Evolutionary conservation across 169 alveolate genomes (phyloP), one percentile per base, ranked within the genome.

Genomic region (Plasmodium knowlesi): DNA sequence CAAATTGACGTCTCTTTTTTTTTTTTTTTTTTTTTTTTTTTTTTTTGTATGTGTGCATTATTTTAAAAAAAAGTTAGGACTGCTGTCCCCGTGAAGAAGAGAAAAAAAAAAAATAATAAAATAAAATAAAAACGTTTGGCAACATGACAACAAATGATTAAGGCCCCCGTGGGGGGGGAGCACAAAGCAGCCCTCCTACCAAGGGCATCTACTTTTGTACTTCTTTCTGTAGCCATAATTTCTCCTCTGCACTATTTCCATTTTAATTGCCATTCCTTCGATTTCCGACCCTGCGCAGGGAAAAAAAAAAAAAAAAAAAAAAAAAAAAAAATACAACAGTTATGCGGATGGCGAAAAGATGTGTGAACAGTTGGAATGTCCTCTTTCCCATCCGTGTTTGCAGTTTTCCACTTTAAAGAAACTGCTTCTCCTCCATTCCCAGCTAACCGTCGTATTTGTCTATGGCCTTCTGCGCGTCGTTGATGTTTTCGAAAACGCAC

Each of bases 361-460:
- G 83, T 32, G 79, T 70, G 70, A 32, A 74, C 84, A 73, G 39
- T 72, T 78, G 57, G 82, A 85, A 30, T 82, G 54, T 10, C 54
- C 54, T 43, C 54, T n/a, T 43, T 1, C 54, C 50, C 50, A 41
- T 41, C 54, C 54, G n/a, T 12, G n/a, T 43, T 16, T 43, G 54
- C 54, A 43, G 54, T 12, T 43, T 43, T 12, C n/a, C 54, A 10
- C 54, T 43, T 43, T 12, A 43, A 10, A 1, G 54, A 12, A 43
- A 43, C 54, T 43, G 16, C 2, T n/a, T 43, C 54, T 43, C 54
- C n/a, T 43, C 37, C 53, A 30, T 57, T 37, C 25, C 74, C 34
- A 19, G 16, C 53, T 76, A 39, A 89, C 94, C 94, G n/a, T 89
- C 94, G 71, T 89, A 89, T 89, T 89, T 89, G 67, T 89, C 94